These are phyloP conservation scores for Kurtzmaniella natalensis DNA, from an alignment of 1,139 yeast genomes.

Conservation along the genomic window DNA sequence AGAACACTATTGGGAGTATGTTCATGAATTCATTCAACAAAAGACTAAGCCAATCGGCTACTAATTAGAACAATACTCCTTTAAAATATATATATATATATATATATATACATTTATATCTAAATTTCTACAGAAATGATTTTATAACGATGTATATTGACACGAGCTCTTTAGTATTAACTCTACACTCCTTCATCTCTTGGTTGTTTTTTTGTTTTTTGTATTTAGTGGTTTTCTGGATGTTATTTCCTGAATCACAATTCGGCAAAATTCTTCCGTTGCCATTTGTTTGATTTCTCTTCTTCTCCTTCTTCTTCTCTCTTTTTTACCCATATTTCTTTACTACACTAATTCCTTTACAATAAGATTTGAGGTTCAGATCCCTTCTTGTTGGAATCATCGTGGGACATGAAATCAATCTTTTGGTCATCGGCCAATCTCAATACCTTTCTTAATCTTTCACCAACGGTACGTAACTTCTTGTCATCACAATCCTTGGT, in stretches of 20 bases:
- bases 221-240: no score
- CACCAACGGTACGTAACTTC: conserved; percentile 68
- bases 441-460: conserved; percentile 76
- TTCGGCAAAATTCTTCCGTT: no score
- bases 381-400: conserved; percentile 43
- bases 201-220: no score
- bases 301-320: no score
- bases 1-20: conserved; percentile 68
- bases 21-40: conserved; percentile 51
- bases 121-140: conserved; percentile 13
- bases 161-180: neutral
- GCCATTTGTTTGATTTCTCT: no score
- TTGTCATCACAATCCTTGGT: conserved; percentile 74
- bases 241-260: no score
- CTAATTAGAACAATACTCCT: conserved; percentile 10
- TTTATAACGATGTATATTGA: no score
- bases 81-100: conserved; percentile 13
- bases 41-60: conserved; percentile 39
- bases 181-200: no score
- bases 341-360: no score
- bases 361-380: conserved; percentile 39
- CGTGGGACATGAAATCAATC: conserved; percentile 74
- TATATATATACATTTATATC: no score
- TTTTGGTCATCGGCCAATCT: conserved; percentile 63
- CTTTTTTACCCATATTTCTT: no score